phyloP scores from a whole-genome alignment of 148 eudicot genomes.

The Chenopodium quinoa region DNA sequence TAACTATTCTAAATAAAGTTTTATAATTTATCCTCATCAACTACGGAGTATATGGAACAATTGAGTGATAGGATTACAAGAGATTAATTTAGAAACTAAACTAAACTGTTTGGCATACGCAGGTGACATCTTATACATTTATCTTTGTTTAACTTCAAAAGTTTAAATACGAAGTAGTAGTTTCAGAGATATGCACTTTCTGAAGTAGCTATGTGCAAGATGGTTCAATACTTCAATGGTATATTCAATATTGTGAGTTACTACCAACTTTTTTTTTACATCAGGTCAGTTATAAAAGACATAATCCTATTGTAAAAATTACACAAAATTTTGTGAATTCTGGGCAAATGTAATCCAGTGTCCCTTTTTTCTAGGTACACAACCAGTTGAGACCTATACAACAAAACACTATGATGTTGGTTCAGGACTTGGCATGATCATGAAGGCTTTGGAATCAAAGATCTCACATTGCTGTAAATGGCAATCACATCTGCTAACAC shows the following conservation, averaged over 20 bases:
- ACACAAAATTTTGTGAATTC: not conserved
- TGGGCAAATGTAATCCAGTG: not conserved
- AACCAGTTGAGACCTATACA: not conserved
- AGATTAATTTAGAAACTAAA: too few relatives aligned
- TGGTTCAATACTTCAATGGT: not conserved
- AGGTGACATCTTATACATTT: too few relatives aligned
- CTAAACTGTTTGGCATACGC: too few relatives aligned
- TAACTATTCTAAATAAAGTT: too few relatives aligned
- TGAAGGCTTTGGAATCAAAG: constrained; percentile 19
- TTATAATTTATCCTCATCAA: too few relatives aligned
- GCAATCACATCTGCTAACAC: constrained; percentile 65
- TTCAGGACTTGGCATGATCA: not conserved
- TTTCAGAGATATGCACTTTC: not conserved
- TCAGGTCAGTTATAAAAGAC: not conserved
- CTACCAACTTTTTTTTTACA: not conserved
- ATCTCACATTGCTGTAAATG: constrained; percentile 57
- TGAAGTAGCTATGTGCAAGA: not conserved
- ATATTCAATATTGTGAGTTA: not conserved
- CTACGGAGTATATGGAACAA: too few relatives aligned
- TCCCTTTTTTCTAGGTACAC: not conserved
- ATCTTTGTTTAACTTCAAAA: too few relatives aligned
- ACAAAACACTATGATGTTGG: not conserved
- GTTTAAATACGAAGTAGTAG: not conserved
- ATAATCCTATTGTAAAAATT: not conserved
- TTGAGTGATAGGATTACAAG: too few relatives aligned